Base-by-base conservation (phyloP, 2,329 filamentous ascomycete species). In the Onygena corvina region DNA sequence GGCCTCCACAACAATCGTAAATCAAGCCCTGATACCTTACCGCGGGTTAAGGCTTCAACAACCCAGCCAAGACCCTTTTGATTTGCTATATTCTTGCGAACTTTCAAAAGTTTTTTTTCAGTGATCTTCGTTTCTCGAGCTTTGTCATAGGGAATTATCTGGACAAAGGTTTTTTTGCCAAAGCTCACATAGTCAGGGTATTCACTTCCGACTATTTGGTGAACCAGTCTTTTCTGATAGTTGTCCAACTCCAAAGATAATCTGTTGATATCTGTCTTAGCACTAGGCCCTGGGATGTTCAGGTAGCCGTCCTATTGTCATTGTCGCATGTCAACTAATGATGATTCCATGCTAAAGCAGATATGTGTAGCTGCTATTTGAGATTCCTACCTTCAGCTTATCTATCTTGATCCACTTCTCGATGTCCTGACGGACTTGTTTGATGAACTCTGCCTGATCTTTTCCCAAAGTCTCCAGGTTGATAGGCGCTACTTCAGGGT, bases 161-260 rank as follows among this genome's bases (percentile, higher is more conserved):
- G 67, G 3, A 73, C 57, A 52, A 68, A 72, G 11, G 59, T 57
- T 6, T 58, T 52, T 48, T 61, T 64, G 9, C 64, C 60, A 9
- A 66, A 58, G 2, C 69, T 65, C 27, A 65, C 65, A 38, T 72
- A 54, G 18, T 53, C 56, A 1, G 68, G 67, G 49, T 67, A 85
- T 54, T 84, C 80, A 11, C 72, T 73, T 9, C 77, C 71, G n/a
- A 85, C 71, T 9, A 83, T 67, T 56, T 84, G 80, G 58, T 84
- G 77, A 0, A 84, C 72, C 4, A 85, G 68, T 29, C 78, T 71
- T 60, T 80, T 78, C 59, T 85, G 80, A 56, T 76, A 83, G 0
- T 72, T 70, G 52, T 72, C 78, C 21, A 81, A 59, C 1, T 33
- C 50, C 51, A 3, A 47, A 50, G n/a, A 63, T 7, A 42, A 61